Conservation (phyloP, 2,329 filamentous ascomycete genomes). For the Beauveria bassiana region DNA sequence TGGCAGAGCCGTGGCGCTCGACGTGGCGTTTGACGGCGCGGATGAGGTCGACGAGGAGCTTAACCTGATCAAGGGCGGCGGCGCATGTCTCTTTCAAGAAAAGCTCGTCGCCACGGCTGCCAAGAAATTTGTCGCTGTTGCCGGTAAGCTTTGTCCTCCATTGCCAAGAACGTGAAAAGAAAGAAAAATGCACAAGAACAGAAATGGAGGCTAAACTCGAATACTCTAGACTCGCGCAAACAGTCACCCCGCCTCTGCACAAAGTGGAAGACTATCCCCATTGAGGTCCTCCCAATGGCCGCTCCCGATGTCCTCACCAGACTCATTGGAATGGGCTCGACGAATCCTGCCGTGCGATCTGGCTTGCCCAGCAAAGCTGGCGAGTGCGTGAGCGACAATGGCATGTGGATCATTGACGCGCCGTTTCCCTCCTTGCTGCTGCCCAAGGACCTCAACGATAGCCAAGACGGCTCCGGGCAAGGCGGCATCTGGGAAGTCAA, state of each 20-base stretch:
- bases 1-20: slow-evolving; percentile 48
- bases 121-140: slow-evolving; percentile 80
- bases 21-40: slow-evolving; percentile 92
- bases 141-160: slow-evolving; percentile 44
- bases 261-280: slow-evolving; percentile 78
- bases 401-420: slow-evolving; percentile 80
- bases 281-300: slow-evolving; percentile 85
- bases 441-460: slow-evolving; percentile 39
- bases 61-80: slow-evolving; percentile 96
- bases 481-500: slow-evolving; percentile 72
- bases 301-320: slow-evolving; percentile 68
- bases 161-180: background rate
- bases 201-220: background rate
- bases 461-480: slow-evolving; percentile 43
- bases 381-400: slow-evolving; percentile 56
- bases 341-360: slow-evolving; percentile 61
- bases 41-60: slow-evolving; percentile 93
- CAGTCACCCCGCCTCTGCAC: slow-evolving; percentile 66
- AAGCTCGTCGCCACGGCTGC: slow-evolving; percentile 85
- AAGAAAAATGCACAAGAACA: background rate
- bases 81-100: slow-evolving; percentile 96
- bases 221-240: slow-evolving; percentile 71
- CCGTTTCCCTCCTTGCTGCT: slow-evolving; percentile 71
- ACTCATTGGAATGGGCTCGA: slow-evolving; percentile 65
- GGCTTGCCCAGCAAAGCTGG: slow-evolving; percentile 72